Evolutionary conservation across 2,329 filamentous ascomycete genomes (phyloP).

Genomic region (Aspergillus clavatus): DNA sequence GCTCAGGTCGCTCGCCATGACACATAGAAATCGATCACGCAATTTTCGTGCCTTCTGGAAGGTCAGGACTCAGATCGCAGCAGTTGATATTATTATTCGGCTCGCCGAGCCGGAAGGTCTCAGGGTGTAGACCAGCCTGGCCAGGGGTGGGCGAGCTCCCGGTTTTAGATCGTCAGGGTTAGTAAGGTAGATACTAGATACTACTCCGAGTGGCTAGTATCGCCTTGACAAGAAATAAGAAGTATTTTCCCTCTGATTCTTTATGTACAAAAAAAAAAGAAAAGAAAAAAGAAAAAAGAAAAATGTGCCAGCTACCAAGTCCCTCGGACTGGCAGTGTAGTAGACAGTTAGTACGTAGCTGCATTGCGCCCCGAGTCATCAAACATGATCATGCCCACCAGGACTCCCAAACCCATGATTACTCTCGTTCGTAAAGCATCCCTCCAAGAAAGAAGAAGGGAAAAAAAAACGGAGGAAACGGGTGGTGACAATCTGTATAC

Average conservation of each 20-base stretch:
- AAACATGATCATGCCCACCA: conserved; percentile 4
- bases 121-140: too few species aligned
- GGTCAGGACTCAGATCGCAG: too few species aligned
- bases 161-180: neutral
- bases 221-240: too few species aligned
- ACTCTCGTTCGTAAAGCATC: conserved; percentile 11
- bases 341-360: too few species aligned
- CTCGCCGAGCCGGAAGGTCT: too few species aligned
- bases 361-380: conserved; percentile 12
- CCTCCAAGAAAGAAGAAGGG: conserved; percentile 11
- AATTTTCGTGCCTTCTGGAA: conserved; percentile 13
- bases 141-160: neutral
- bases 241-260: conserved; percentile 15
- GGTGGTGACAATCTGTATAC: conserved; percentile 18
- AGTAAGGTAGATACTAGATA: neutral
- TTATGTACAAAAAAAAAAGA: conserved; percentile 25
- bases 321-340: conserved; percentile 15
- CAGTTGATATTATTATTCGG: too few species aligned
- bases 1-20: conserved; percentile 12
- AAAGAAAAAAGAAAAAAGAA: too few species aligned
- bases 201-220: neutral
- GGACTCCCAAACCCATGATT: conserved; percentile 19
- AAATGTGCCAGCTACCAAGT: too few species aligned
- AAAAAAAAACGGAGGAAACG: too few species aligned
- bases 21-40: conserved; percentile 27